Evolutionary conservation across 148 eudicot genomes (phyloP), one percentile per base, ranked within the genome.

Genomic region (Simmondsia chinensis): DNA sequence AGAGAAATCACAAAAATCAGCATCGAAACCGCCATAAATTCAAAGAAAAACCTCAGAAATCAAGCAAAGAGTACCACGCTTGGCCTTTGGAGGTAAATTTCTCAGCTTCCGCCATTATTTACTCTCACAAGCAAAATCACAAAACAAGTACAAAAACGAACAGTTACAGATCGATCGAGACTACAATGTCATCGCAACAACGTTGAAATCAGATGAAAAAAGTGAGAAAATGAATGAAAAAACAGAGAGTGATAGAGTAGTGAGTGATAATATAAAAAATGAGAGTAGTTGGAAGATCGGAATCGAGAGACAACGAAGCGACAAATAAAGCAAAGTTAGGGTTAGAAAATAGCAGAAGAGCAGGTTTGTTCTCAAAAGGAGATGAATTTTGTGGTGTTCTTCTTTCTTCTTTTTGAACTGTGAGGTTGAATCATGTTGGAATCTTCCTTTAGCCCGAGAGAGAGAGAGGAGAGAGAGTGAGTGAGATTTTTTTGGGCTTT

Each of bases 41-140:
- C 6, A 46, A 46, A 9, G 16, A 12, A 4, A 9, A 11, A 12
- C 4, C 20, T 0, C 7, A 26, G 13, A 9, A 46, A 7, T 32
- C 28, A 4, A 16, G 2, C 12, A 33, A 9, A 20, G 21, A 14
- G 9, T 14, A 77, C 84, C 96, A 88, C 49, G 96, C 94, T 72
- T 88, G 94, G 39, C 89, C 86, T 60, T 73, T 88, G 32, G 82
- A 61, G 14, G 56, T 77, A 20, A 73, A 44, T 24, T 63, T 82
- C 4, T 71, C 80, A 32, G 69, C 33, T 3, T 79, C 79, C 96
- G 82, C 82, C 57, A 37, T 51, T 23, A 0, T 3, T 6, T 9
- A 27, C 4, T 12, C 20, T 43, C 13, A 10, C 13, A 45, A 0
- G 11, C 18, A 10, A 16, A 43, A 15, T 13, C 1, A 9, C 19